Percentiles rank a stretch among this genome's conserved stretches.
Conservation (phyloP, 345 rosid genomes). For the Limnanthes douglasii region DNA sequence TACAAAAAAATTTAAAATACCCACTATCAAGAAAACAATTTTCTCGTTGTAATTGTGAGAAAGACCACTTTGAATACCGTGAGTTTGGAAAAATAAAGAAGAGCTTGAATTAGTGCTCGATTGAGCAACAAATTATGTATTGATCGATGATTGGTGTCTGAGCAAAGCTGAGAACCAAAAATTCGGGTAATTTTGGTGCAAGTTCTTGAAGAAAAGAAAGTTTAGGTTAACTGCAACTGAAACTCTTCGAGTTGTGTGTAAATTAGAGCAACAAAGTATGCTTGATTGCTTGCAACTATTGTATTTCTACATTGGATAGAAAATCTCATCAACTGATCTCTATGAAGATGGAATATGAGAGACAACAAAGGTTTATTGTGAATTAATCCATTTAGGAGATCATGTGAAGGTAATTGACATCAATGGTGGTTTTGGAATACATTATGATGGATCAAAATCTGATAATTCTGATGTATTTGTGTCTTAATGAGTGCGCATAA, state of each 20-base stretch:
- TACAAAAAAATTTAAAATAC: no score
- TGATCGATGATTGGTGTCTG: conserved; percentile 63
- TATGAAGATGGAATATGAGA: conserved; percentile 62
- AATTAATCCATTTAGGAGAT: conserved; percentile 75
- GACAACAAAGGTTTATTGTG: conserved; percentile 86
- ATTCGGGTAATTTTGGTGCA: conserved; percentile 85
- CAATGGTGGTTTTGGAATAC: conserved; percentile 86
- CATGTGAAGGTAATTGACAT: conserved; percentile 61
- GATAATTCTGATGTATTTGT: conserved; percentile 75
- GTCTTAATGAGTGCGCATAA: conserved; percentile 66
- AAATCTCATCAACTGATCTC: conserved; percentile 62
- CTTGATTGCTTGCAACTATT: conserved; percentile 70
- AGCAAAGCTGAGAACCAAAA: conserved; percentile 82
- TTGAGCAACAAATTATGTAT: conserved; percentile 46
- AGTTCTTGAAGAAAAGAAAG: conserved; percentile 97
- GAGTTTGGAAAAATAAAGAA: conserved; percentile 78
- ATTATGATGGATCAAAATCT: conserved; percentile 89
- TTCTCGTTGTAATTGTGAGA: conserved; percentile 55
- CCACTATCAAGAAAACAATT: conserved; percentile 75
- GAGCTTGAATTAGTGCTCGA: conserved; percentile 70
- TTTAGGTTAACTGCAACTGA: conserved; percentile 70
- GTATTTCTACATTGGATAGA: conserved; percentile 91
- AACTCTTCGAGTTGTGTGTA: conserved; percentile 57
- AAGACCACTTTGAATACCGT: conserved; percentile 59
- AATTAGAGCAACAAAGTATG: conserved; percentile 49